Evolutionary conservation across 164 flowering plant genomes (phyloP).

Genomic region (Santalum album): DNA sequence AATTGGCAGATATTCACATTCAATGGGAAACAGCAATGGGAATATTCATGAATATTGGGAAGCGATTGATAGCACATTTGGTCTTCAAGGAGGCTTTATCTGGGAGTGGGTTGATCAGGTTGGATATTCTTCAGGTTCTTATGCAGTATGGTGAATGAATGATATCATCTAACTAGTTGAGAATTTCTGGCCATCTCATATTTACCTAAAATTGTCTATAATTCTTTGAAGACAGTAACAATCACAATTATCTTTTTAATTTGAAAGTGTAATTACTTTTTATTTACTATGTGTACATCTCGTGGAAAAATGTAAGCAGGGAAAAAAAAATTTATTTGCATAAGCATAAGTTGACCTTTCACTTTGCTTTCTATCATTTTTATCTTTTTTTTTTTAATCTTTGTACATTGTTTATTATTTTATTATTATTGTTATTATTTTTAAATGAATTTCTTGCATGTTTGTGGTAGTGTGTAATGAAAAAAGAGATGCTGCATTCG

Average conservation of each 20-base stretch:
- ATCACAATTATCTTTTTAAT: background rate
- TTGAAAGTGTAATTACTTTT: background rate
- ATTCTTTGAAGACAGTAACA: too few species aligned
- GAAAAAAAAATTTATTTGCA: too few species aligned
- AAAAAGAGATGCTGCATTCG: background rate
- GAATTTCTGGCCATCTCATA: too few species aligned
- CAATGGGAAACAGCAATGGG: constrained; percentile 96
- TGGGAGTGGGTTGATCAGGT: constrained; percentile 99
- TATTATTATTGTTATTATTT: background rate
- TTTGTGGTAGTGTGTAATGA: background rate
- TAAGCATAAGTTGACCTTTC: too few species aligned
- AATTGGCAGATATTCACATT: constrained; percentile 80
- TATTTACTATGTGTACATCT: background rate
- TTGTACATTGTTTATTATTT: too few species aligned
- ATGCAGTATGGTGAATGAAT: background rate
- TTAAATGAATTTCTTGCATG: background rate
- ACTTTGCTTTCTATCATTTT: too few species aligned
- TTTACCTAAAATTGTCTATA: too few species aligned
- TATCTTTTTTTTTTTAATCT: too few species aligned
- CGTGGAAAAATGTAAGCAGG: too few species aligned
- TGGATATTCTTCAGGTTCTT: background rate
- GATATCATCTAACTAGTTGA: background rate
- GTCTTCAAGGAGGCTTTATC: constrained; percentile 98
- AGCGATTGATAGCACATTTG: constrained; percentile 80
- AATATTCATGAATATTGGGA: constrained; percentile 85